phyloP scores from a whole-genome alignment of 192 early-diverging fungal genomes.

The Geranomyces michiganensis region DNA sequence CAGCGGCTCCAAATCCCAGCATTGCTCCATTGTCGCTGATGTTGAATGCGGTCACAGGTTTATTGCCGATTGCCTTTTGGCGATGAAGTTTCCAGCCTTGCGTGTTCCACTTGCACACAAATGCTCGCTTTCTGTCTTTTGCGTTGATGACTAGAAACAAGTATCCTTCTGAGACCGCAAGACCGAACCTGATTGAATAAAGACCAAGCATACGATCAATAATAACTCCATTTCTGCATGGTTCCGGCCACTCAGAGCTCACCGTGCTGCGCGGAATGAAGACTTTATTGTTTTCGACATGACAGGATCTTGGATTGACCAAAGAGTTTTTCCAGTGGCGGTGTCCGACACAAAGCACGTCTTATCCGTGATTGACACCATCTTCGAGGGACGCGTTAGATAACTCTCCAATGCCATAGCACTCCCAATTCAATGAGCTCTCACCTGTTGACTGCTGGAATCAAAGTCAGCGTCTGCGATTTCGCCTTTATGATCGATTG shows the following conservation, averaged over 20 bases:
- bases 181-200: constrained; percentile 49
- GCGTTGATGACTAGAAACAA: constrained; percentile 72
- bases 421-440: neutral
- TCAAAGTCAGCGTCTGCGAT: constrained; percentile 73
- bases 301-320: constrained; percentile 41
- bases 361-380: constrained; percentile 55
- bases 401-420: neutral
- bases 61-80: constrained; percentile 51
- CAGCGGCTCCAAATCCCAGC: constrained; percentile 73
- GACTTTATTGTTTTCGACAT: constrained; percentile 32
- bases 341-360: constrained; percentile 42
- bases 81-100: constrained; percentile 57
- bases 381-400: constrained; percentile 23
- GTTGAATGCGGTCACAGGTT: constrained; percentile 67
- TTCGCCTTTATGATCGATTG: constrained; percentile 60
- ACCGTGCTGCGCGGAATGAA: constrained; percentile 43
- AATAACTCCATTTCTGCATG: no score
- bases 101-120: constrained; percentile 65
- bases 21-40: constrained; percentile 73
- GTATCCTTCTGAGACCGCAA: constrained; percentile 51
- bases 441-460: constrained; percentile 39
- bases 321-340: constrained; percentile 44
- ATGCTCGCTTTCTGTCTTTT: constrained; percentile 51
- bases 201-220: no score
- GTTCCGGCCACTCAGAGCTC: no score